Evolutionary conservation across 768 basidiomycete species (phyloP).

Genomic region (Boletus vermiculosoides): DNA sequence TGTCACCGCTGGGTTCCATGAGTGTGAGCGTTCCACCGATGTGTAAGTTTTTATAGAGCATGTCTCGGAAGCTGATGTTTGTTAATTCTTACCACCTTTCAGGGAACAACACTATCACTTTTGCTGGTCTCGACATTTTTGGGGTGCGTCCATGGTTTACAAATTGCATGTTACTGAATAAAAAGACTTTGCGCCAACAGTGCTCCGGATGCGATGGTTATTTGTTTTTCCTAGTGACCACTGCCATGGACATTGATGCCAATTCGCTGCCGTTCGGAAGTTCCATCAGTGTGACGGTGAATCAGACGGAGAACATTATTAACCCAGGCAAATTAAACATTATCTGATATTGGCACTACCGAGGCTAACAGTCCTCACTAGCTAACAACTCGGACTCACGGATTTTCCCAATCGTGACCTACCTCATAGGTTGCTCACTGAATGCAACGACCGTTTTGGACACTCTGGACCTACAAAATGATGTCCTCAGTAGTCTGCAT

Average conservation of each 20-base stretch:
- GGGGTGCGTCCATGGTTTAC: not conserved
- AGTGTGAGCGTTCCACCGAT: not conserved
- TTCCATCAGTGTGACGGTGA: not conserved
- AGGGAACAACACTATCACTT: not conserved
- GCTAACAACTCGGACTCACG: not conserved
- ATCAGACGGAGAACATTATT: too few relatives aligned
- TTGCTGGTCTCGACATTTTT: not conserved
- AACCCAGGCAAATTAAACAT: not conserved
- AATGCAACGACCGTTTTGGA: not conserved
- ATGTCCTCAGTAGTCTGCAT: not conserved
- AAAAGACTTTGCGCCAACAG: not conserved
- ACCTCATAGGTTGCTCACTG: not conserved
- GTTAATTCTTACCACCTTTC: not conserved
- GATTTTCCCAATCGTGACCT: not conserved
- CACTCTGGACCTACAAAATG: not conserved
- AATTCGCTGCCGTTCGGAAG: not conserved
- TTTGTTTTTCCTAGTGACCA: not conserved
- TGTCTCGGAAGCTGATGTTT: not conserved
- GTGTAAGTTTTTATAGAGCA: not conserved
- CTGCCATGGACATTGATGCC: not conserved
- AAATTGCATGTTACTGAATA: not conserved
- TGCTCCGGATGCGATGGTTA: not conserved
- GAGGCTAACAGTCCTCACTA: not conserved
- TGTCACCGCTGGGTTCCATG: not conserved
- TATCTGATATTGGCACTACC: not conserved